Evolutionary conservation across 2,329 filamentous ascomycete genomes (phyloP).

Genomic region (Teratosphaeria epicoccoides): DNA sequence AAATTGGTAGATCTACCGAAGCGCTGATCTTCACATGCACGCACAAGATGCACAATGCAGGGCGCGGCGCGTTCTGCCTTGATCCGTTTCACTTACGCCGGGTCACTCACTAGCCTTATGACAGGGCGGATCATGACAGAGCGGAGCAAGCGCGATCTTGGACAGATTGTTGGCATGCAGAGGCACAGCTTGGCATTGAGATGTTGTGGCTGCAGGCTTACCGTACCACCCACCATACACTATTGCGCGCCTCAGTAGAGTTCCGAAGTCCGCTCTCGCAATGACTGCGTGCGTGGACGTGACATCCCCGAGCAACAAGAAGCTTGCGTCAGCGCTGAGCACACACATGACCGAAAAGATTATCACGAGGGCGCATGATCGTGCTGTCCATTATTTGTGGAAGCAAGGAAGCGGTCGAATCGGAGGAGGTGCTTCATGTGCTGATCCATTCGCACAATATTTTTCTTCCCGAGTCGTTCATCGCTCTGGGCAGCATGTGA

Average conservation of each 20-base stretch:
- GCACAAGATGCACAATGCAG: neutral
- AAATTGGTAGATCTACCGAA: neutral
- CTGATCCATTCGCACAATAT: neutral
- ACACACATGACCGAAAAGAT: too few relatives aligned
- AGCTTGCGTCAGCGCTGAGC: neutral
- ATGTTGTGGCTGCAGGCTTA: neutral
- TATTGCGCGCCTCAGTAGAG: too few relatives aligned
- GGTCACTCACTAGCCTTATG: neutral
- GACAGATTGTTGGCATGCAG: neutral
- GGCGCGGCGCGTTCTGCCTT: neutral
- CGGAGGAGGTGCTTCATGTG: too few relatives aligned
- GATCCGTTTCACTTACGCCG: neutral
- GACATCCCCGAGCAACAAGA: neutral
- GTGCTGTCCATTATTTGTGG: neutral
- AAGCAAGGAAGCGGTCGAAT: neutral
- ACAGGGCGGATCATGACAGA: neutral
- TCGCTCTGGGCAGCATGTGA: neutral
- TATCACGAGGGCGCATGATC: neutral
- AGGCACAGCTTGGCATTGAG: neutral
- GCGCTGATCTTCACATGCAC: neutral
- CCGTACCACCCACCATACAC: too few relatives aligned
- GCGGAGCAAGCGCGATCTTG: too few relatives aligned
- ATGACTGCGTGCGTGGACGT: too few relatives aligned
- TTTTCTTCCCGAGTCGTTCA: neutral
- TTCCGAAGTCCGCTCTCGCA: too few relatives aligned